Percentiles rank a stretch among this genome's conserved stretches.
Conservation (phyloP, 2,329 filamentous ascomycete species). For the Penicillium sp. region DNA sequence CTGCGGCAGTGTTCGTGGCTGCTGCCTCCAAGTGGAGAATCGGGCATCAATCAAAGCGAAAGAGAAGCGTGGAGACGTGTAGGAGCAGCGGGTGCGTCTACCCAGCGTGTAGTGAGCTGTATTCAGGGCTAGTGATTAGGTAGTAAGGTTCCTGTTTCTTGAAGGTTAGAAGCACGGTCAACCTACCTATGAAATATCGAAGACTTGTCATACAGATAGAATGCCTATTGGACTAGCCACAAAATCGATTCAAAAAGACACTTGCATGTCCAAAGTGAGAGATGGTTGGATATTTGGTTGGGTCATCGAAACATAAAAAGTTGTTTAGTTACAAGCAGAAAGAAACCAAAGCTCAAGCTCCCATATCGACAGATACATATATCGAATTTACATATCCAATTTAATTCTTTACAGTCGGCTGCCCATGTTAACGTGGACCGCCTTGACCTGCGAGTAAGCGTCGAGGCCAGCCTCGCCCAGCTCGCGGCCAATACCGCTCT, state of each 20-base stretch:
- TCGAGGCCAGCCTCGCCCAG: slow-evolving; percentile 66
- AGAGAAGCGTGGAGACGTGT: background rate
- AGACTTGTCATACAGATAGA: background rate
- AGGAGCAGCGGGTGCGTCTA: background rate
- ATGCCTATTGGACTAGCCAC: background rate
- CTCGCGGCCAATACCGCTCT: slow-evolving; percentile 67
- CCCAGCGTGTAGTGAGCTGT: background rate
- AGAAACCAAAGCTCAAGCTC: background rate
- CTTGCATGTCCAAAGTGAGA: background rate
- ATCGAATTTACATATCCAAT: background rate
- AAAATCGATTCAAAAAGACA: background rate
- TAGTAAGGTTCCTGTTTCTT: background rate
- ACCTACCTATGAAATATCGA: too few relatives aligned
- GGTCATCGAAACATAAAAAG: slow-evolving; percentile 28
- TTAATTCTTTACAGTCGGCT: slow-evolving; percentile 40
- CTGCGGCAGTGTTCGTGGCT: background rate
- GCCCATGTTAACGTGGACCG: slow-evolving; percentile 55
- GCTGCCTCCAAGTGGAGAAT: background rate
- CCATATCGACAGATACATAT: background rate
- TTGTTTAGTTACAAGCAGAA: slow-evolving; percentile 23
- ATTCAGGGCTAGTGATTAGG: background rate
- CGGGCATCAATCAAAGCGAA: slow-evolving; percentile 14
- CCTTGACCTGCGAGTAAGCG: slow-evolving; percentile 67
- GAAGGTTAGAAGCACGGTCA: too few relatives aligned
- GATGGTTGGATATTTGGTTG: slow-evolving; percentile 8